Base-by-base conservation (phyloP, 2,329 filamentous ascomycete species). In the Rhinocladiella mackenziei region DNA sequence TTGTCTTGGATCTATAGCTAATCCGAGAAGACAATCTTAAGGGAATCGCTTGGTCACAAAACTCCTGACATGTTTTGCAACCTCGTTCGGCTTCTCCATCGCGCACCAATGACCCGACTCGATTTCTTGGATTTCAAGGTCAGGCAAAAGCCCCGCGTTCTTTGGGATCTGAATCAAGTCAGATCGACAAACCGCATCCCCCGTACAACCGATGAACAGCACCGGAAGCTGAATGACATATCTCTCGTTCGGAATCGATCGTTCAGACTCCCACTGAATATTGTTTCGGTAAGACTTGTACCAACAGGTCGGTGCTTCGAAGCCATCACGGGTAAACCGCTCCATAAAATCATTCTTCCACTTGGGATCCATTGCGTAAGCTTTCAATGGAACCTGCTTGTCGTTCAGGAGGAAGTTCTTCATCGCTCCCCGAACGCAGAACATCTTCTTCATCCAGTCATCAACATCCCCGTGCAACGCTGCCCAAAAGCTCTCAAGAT, bases 401-500 rank as follows among this genome's bases (percentile, higher is more conserved):
- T 15, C 14, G 28, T 20, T 30, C 9, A 42, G 29, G 3, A 42
- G 11, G 14, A 25, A 42, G 8, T 18, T 14, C n/a, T 30, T 17
- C 17, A 33, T 23, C 1, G 30, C 39, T 13, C 39, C 39, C 5
- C 18, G 29, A 14, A 15, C 15, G 28, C 39, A 42, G 39, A 42
- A 42, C 39, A 42, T 22, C 30, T 32, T 42, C 6, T 17, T 34
- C 29, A 66, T 58, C 56, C 61, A 64, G 31, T 55, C 53, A 1
- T 50, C 44, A 1, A 54, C 58, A 0, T 60, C 56, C 6, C 62
- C 60, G 45, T 71, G 66, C 26, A 62, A 46, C 2, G 52, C 59
- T 19, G 57, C 42, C 48, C 63, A 72, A 4, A 65, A 39, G 11
- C 62, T 63, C 19, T 71, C 68, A 0, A 67, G 46, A 41, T 72